Conservation (phyloP, 1,284 basidiomycete species). For the Singerocomus rubriflavus region DNA sequence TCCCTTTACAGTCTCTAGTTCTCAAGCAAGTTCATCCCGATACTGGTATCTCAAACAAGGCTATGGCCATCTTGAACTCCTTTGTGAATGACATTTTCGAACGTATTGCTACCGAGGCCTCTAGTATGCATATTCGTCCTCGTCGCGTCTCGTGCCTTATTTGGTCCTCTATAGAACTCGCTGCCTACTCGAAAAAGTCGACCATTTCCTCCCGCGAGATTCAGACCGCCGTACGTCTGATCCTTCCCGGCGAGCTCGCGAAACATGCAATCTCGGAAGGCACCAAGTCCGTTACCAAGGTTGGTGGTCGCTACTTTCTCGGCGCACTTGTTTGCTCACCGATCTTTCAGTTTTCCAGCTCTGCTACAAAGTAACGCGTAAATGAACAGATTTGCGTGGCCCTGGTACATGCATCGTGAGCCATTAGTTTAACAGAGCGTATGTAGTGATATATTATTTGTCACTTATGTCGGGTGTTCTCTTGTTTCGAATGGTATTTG, state of each 20-base stretch:
- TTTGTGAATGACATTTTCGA: conserved; percentile 78
- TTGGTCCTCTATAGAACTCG: conserved; percentile 49
- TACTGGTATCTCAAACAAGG: conserved; percentile 80
- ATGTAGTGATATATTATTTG: conserved; percentile 22
- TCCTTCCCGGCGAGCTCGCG: conserved; percentile 69
- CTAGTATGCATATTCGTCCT: conserved; percentile 36
- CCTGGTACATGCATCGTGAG: conserved; percentile 29
- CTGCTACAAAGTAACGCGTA: conserved; percentile 50
- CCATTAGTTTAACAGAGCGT: conserved; percentile 1
- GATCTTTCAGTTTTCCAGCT: conserved; percentile 55
- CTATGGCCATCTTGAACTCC: conserved; percentile 77
- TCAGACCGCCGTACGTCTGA: conserved; percentile 77
- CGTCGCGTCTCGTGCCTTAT: background rate
- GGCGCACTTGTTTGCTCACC: conserved; percentile 3
- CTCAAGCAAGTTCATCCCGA: conserved; percentile 77
- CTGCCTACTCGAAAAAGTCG: conserved; percentile 78
- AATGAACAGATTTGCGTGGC: background rate
- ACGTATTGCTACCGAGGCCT: conserved; percentile 74
- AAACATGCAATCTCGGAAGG: conserved; percentile 77
- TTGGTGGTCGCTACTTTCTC: conserved; percentile 20
- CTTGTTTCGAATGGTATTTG: background rate
- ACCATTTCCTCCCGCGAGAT: conserved; percentile 74
- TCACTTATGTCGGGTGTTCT: conserved; percentile 15
- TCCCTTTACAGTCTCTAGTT: conserved; percentile 34
- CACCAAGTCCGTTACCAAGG: conserved; percentile 53